These are phyloP conservation scores for Ogataea hybrid DNA, from an alignment of 1,139 yeast species.

Conservation along the genomic window DNA sequence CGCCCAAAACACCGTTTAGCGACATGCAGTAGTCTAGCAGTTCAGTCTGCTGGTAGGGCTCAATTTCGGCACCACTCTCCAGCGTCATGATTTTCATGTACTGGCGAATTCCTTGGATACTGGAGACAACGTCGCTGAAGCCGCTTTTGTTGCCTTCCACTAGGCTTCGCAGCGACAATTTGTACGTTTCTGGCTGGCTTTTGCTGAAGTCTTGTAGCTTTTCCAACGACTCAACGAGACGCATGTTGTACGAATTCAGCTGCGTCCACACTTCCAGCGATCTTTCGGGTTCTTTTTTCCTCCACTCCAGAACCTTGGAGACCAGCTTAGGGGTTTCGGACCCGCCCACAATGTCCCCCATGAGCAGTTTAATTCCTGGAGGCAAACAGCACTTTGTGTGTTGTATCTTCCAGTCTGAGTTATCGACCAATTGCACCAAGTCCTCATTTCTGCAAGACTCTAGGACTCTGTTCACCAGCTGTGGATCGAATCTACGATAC, in stretches of 20 bases:
- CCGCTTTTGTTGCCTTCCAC: slow-evolving; percentile 11
- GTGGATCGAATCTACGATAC: slow-evolving; percentile 70
- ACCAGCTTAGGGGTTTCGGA: slow-evolving; percentile 94
- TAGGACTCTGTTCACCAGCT: slow-evolving; percentile 44
- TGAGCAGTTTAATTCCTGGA: slow-evolving; percentile 59
- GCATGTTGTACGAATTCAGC: slow-evolving; percentile 58
- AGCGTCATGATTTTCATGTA: slow-evolving; percentile 58
- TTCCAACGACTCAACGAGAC: slow-evolving; percentile 49
- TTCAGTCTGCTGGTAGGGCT: slow-evolving; percentile 73
- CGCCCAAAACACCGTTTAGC: slow-evolving; percentile 79
- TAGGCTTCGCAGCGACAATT: slow-evolving; percentile 28
- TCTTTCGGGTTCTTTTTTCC: slow-evolving; percentile 46
- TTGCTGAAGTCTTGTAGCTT: slow-evolving; percentile 37
- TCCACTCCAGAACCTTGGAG: slow-evolving; percentile 72
- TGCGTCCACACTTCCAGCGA: slow-evolving; percentile 51
- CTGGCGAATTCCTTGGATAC: slow-evolving; percentile 50
- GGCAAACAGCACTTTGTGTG: slow-evolving; percentile 63
- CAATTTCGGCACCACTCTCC: slow-evolving; percentile 80
- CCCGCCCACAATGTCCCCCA: slow-evolving; percentile 95
- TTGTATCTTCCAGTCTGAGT: slow-evolving; percentile 55
- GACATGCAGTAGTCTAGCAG: slow-evolving; percentile 60
- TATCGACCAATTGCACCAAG: slow-evolving; percentile 42
- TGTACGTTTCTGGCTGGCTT: slow-evolving; percentile 31
- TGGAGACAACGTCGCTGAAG: slow-evolving; percentile 29
- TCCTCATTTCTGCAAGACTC: slow-evolving; percentile 12